Conservation (phyloP, 2,329 filamentous ascomycete species). For the Lasiodiplodia hormozganensis region DNA sequence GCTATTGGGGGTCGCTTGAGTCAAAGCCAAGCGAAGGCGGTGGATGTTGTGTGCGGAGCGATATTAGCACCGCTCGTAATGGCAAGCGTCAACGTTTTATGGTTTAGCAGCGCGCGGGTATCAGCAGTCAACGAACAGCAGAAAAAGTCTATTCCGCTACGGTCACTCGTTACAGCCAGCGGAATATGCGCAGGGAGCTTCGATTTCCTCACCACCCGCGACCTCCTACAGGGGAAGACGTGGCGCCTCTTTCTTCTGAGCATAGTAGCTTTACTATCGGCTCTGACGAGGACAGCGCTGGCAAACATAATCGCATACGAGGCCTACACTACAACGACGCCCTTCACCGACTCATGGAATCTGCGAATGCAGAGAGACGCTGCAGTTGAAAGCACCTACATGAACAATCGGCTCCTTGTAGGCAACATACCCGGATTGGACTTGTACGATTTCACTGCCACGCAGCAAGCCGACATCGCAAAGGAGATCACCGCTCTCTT, state of each 20-base stretch:
- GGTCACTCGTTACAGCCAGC: slow-evolving; percentile 29
- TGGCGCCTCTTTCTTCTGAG: slow-evolving; percentile 27
- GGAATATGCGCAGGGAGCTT: slow-evolving; percentile 26
- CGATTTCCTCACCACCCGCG: slow-evolving; percentile 28
- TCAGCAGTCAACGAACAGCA: slow-evolving; percentile 32
- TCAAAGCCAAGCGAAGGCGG: slow-evolving; percentile 33
- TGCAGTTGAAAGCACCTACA: not conserved
- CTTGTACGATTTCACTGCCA: not conserved
- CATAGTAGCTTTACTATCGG: slow-evolving; percentile 26
- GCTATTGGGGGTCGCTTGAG: slow-evolving; percentile 32
- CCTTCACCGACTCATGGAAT: not conserved
- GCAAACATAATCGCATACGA: slow-evolving; percentile 33
- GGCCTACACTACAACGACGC: slow-evolving; percentile 9
- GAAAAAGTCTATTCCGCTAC: slow-evolving; percentile 18
- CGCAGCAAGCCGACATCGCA: slow-evolving; percentile 6
- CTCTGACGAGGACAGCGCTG: slow-evolving; percentile 27
- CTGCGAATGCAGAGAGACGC: slow-evolving; percentile 3
- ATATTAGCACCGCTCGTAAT: slow-evolving; percentile 32
- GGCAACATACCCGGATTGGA: not conserved
- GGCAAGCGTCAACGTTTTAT: slow-evolving; percentile 30
- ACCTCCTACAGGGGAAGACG: slow-evolving; percentile 24
- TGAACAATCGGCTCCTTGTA: not conserved
- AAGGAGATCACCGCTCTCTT: slow-evolving; percentile 15
- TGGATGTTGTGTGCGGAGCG: slow-evolving; percentile 33
- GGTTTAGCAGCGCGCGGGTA: slow-evolving; percentile 33